Percentiles rank a stretch among this genome's conserved stretches.
These are phyloP conservation scores for Malassezia slooffiae DNA, from an alignment of 1,284 basidiomycete species.

Conservation along the genomic window DNA sequence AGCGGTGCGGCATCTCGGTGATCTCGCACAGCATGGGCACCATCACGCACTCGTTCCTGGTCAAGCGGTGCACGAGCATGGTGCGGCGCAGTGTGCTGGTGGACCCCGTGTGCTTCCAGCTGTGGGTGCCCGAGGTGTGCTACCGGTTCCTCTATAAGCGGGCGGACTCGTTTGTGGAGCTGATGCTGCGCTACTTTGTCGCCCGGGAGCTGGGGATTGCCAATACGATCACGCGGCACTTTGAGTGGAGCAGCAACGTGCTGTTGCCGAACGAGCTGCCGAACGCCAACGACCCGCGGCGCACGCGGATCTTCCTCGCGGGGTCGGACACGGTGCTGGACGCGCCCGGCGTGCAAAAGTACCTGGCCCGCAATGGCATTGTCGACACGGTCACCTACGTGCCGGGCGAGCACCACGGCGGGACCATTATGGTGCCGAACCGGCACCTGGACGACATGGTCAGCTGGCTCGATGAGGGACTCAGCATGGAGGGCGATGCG, in stretches of 20 bases:
- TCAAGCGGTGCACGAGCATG: slow-evolving; percentile 32
- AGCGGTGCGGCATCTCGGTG: slow-evolving; percentile 21
- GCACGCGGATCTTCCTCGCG: slow-evolving; percentile 8
- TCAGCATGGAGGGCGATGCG: no score
- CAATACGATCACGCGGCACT: slow-evolving; percentile 31
- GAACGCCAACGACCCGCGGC: neutral
- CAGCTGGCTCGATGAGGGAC: no score
- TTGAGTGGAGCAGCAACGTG: slow-evolving; percentile 36
- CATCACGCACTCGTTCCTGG: slow-evolving; percentile 33
- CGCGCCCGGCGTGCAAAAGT: slow-evolving; percentile 3
- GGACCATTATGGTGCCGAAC: slow-evolving; percentile 3
- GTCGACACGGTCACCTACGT: neutral
- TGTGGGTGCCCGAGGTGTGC: slow-evolving; percentile 37
- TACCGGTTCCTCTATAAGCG: slow-evolving; percentile 36
- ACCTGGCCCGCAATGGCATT: slow-evolving; percentile 7
- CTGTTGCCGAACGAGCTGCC: slow-evolving; percentile 32
- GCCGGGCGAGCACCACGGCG: slow-evolving; percentile 9
- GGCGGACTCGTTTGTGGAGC: slow-evolving; percentile 25
- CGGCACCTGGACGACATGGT: no score
- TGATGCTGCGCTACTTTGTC: slow-evolving; percentile 38
- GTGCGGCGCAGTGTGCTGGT: slow-evolving; percentile 34
- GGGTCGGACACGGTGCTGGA: slow-evolving; percentile 12
- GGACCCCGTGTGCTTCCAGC: slow-evolving; percentile 40
- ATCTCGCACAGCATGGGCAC: slow-evolving; percentile 43
- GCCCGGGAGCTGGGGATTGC: slow-evolving; percentile 31